Conservation (phyloP, 1,139 yeast genomes). For the Trichomonascaceae sp. region DNA sequence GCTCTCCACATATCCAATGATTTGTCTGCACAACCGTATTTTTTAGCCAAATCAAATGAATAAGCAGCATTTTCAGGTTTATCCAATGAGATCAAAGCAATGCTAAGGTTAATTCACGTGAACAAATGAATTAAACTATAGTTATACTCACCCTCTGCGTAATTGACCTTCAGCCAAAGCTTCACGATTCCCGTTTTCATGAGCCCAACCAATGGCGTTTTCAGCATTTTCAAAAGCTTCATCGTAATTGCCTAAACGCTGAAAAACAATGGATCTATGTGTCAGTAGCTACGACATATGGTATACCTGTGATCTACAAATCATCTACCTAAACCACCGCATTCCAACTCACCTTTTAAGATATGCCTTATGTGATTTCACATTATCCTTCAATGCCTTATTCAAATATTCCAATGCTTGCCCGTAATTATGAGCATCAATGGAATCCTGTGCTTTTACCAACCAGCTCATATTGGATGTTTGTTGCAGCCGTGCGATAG, state of each 20-base stretch:
- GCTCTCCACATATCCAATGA: conserved; percentile 25
- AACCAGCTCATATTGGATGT: conserved; percentile 1
- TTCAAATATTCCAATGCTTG: conserved; percentile 36
- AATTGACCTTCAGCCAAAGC: conserved; percentile 56
- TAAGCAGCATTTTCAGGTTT: conserved; percentile 43
- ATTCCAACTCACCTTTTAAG: conserved; percentile 13
- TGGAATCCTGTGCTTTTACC: conserved; percentile 4
- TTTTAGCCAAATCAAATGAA: conserved; percentile 46
- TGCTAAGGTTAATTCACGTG: conserved; percentile 9
- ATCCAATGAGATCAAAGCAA: conserved; percentile 35
- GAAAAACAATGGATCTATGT: conserved; percentile 47
- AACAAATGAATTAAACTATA: not conserved
- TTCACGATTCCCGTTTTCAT: conserved; percentile 43
- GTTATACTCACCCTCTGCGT: conserved; percentile 39
- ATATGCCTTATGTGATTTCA: conserved; percentile 40
- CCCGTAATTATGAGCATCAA: conserved; percentile 26
- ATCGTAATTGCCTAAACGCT: conserved; percentile 46
- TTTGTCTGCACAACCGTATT: conserved; percentile 42
- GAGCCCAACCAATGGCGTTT: conserved; percentile 51
- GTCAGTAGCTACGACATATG: conserved; percentile 2
- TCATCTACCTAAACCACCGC: not conserved
- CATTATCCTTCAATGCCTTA: conserved; percentile 32
- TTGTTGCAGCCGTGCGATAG: not conserved
- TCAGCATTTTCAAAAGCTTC: conserved; percentile 50
- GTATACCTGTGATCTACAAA: not conserved